A percentile compares a stretch with the other conserved stretches of the same genome.
These are phyloP conservation scores for Cordyceps militaris DNA, from an alignment of 2,329 filamentous ascomycete species.

Conservation along the genomic window DNA sequence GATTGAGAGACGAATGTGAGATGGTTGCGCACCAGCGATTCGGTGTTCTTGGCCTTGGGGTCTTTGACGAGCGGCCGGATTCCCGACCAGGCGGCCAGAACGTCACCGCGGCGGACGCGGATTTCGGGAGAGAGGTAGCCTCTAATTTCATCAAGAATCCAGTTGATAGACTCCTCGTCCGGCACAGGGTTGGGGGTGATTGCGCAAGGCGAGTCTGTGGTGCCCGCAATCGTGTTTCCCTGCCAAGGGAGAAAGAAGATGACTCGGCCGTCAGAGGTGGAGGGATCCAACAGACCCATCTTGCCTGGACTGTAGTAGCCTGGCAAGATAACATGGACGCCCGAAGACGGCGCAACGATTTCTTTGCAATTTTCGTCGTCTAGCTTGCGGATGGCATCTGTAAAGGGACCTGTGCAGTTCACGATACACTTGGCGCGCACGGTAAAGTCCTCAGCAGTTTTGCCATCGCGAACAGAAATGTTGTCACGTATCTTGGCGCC, in stretches of 20 bases:
- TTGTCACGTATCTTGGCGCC: constrained; percentile 69
- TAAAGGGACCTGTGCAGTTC: constrained; percentile 85
- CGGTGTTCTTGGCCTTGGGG: constrained; percentile 76
- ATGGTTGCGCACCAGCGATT: constrained; percentile 83
- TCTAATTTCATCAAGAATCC: constrained; percentile 79
- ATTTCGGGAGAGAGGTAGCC: constrained; percentile 79
- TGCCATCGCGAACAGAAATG: constrained; percentile 58
- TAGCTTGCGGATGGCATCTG: constrained; percentile 77
- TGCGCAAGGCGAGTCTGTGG: constrained; percentile 69
- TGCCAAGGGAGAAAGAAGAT: constrained; percentile 95
- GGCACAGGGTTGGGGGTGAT: constrained; percentile 70
- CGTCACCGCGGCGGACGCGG: constrained; percentile 75
- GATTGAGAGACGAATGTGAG: constrained; percentile 72
- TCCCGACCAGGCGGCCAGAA: constrained; percentile 85
- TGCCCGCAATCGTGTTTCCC: constrained; percentile 85
- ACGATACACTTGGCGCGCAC: constrained; percentile 76
- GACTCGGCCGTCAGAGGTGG: constrained; percentile 79
- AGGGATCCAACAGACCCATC: constrained; percentile 83
- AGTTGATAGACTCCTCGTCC: constrained; percentile 76
- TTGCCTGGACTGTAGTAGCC: constrained; percentile 79
- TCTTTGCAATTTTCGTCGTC: constrained; percentile 66
- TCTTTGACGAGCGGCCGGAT: constrained; percentile 82
- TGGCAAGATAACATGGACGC: constrained; percentile 79
- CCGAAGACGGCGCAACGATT: constrained; percentile 79
- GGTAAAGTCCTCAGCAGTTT: constrained; percentile 51